These are phyloP conservation scores for maize (Zea mays) DNA, from an alignment of 176 grass and related monocot species.

Conservation along the genomic window DNA sequence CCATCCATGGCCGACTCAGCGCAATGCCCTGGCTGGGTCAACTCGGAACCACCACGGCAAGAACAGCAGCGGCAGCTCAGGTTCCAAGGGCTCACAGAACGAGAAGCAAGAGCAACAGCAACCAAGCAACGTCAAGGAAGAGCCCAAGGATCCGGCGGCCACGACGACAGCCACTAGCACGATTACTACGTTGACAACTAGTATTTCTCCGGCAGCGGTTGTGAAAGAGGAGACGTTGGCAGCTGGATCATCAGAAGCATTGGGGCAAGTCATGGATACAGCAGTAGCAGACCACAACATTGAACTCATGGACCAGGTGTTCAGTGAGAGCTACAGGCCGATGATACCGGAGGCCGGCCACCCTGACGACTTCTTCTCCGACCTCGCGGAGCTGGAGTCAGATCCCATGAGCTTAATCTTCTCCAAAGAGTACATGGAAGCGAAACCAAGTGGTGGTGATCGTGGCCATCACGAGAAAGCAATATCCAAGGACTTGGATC, in stretches of 20 bases:
- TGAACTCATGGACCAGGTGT: conserved; percentile 59
- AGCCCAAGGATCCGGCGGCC: conserved; percentile 41
- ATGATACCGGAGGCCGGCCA: conserved; percentile 73
- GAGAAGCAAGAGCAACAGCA: conserved; percentile 43
- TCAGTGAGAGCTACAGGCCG: conserved; percentile 61
- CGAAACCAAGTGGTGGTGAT: conserved; percentile 37
- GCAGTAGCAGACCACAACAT: conserved; percentile 37
- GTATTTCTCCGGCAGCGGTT: conserved; percentile 24
- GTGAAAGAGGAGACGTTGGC: conserved; percentile 52
- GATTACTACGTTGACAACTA: background rate
- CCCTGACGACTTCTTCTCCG: conserved; percentile 75
- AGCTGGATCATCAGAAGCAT: conserved; percentile 35
- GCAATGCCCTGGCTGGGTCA: conserved; percentile 92
- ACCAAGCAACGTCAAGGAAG: conserved; percentile 50
- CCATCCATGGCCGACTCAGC: conserved; percentile 95
- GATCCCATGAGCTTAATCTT: conserved; percentile 90
- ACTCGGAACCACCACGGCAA: conserved; percentile 67
- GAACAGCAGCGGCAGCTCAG: conserved; percentile 52
- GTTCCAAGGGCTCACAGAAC: conserved; percentile 55
- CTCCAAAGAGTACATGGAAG: conserved; percentile 80
- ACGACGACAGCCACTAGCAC: conserved; percentile 22
- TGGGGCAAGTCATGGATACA: conserved; percentile 50
- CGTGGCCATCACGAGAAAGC: conserved; percentile 48
- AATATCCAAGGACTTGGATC: conserved; percentile 50
- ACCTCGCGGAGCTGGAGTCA: conserved; percentile 76